Conservation (phyloP, 2,329 filamentous ascomycete species). For the Sclerotinia borealis region DNA sequence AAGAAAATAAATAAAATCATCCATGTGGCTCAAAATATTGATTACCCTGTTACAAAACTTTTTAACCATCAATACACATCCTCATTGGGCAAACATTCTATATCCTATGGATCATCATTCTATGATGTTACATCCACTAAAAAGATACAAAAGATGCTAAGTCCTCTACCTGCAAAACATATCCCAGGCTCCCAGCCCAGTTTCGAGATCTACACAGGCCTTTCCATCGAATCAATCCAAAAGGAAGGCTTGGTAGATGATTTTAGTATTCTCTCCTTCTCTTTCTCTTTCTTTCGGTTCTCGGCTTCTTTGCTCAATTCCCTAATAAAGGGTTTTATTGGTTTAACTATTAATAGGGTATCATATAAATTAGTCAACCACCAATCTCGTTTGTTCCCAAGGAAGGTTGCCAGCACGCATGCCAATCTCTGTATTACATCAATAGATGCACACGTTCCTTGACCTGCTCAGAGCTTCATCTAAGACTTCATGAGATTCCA, state of each 20-base stretch:
- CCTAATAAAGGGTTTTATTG: neutral
- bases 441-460: neutral
- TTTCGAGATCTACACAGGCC: slow-evolving; percentile 5
- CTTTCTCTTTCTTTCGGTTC: neutral
- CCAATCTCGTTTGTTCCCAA: neutral
- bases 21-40: too few species aligned
- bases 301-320: neutral
- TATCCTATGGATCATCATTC: too few species aligned
- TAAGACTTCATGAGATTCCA: neutral
- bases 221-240: slow-evolving; percentile 3
- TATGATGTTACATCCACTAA: neutral
- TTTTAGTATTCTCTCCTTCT: neutral
- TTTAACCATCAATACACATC: too few species aligned
- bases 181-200: neutral
- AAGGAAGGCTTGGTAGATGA: neutral
- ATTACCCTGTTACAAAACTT: too few species aligned
- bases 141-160: neutral
- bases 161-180: neutral
- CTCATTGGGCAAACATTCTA: too few species aligned
- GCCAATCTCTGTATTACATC: neutral
- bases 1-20: too few species aligned
- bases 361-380: neutral
- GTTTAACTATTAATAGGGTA: neutral
- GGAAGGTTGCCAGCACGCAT: neutral
- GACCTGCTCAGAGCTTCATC: neutral